Evolutionary conservation across 2,329 filamentous ascomycete genomes (phyloP).

Genomic region (Penicillium sp.): DNA sequence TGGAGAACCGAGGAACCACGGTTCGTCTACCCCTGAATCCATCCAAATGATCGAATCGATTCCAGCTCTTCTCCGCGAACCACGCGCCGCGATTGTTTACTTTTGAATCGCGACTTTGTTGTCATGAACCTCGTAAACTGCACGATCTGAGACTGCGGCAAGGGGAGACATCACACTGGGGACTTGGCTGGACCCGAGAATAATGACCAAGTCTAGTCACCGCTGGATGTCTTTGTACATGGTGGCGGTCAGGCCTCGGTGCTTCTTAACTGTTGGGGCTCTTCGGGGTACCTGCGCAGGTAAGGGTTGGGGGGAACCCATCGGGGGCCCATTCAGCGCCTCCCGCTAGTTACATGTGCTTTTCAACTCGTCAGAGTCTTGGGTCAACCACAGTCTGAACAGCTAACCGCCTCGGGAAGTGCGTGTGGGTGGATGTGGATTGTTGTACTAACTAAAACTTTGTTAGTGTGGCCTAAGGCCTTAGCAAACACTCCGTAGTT

Average conservation of each 20-base stretch:
- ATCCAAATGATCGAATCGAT: background rate
- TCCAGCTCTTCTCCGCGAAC: constrained; percentile 16
- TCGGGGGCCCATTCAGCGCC: constrained; percentile 8
- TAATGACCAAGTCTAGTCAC: background rate
- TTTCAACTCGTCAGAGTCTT: constrained; percentile 12
- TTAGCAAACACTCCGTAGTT: background rate
- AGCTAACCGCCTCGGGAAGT: background rate
- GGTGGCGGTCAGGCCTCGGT: constrained; percentile 20
- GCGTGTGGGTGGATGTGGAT: background rate
- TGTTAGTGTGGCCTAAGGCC: background rate
- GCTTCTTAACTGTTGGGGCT: constrained; percentile 8
- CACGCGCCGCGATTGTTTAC: constrained; percentile 25
- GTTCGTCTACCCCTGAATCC: constrained; percentile 33
- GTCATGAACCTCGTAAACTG: background rate
- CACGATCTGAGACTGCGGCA: constrained; percentile 5
- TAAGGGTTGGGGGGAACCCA: constrained; percentile 11
- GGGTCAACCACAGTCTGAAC: no score
- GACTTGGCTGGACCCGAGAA: background rate
- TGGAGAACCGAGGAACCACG: constrained; percentile 18
- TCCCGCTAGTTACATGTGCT: constrained; percentile 16
- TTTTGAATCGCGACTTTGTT: background rate
- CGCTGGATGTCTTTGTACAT: background rate
- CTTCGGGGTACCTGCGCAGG: constrained; percentile 24
- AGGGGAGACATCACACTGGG: background rate
- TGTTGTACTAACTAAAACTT: background rate